These are phyloP conservation scores for Candida stauntonica DNA, from an alignment of 805 yeast species.

Conservation along the genomic window DNA sequence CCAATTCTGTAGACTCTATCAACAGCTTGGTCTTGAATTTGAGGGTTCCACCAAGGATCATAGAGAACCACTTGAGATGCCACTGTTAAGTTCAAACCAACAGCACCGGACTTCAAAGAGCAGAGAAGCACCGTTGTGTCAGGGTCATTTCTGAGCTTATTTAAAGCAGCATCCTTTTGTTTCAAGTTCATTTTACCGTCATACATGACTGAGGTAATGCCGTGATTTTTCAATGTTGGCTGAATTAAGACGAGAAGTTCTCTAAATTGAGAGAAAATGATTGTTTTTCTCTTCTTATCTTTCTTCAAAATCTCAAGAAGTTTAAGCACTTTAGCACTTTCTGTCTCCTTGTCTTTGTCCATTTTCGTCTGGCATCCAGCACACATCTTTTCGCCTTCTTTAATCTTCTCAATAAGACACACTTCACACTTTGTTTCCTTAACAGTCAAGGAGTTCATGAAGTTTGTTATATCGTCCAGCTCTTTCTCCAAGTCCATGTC, in stretches of 20 bases:
- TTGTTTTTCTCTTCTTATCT: slow-evolving; percentile 37
- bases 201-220: slow-evolving; percentile 31
- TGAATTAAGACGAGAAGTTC: slow-evolving; percentile 31
- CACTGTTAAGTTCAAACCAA: slow-evolving; percentile 78
- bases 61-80: slow-evolving; percentile 80
- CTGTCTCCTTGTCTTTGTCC: slow-evolving; percentile 14
- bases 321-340: slow-evolving; percentile 33
- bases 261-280: slow-evolving; percentile 42
- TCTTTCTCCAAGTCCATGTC: slow-evolving; percentile 14
- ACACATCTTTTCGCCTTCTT: slow-evolving; percentile 15
- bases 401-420: slow-evolving; percentile 16
- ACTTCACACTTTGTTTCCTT: slow-evolving; percentile 24
- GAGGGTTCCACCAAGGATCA: slow-evolving; percentile 98
- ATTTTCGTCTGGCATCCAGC: slow-evolving; percentile 13
- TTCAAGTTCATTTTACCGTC: slow-evolving; percentile 32
- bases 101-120: slow-evolving; percentile 89
- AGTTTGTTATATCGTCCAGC: slow-evolving; percentile 20
- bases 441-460: slow-evolving; percentile 23
- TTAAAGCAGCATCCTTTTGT: slow-evolving; percentile 30
- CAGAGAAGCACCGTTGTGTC: slow-evolving; percentile 46
- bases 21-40: slow-evolving; percentile 84
- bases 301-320: slow-evolving; percentile 31
- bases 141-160: slow-evolving; percentile 27
- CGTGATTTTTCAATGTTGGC: slow-evolving; percentile 27
- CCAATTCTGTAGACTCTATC: slow-evolving; percentile 93